phyloP scores from a whole-genome alignment of 202 grass and related monocot species.

The Dendrocalamus latiflorus region DNA sequence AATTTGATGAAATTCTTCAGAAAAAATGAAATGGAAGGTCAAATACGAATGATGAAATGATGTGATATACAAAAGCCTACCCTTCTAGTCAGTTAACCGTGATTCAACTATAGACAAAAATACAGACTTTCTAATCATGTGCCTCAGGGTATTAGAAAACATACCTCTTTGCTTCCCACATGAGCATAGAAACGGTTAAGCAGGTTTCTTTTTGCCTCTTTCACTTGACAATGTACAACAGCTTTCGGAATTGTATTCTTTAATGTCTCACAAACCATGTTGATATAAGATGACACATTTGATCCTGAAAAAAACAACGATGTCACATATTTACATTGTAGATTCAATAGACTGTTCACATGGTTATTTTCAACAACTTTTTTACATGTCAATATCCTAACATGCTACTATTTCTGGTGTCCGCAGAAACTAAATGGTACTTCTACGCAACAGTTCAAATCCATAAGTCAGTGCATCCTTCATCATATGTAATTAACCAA shows the following conservation, averaged over 20 bases:
- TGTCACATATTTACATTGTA: background rate
- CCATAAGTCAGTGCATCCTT: background rate
- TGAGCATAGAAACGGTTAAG: no score
- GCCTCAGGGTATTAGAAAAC: background rate
- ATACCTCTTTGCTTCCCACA: slow-evolving; percentile 92
- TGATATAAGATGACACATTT: no score
- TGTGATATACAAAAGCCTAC: no score
- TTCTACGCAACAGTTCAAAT: background rate
- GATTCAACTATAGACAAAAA: no score
- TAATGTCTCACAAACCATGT: no score
- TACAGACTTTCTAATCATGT: no score
- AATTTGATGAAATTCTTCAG: background rate
- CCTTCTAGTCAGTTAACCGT: no score
- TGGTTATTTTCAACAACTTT: background rate
- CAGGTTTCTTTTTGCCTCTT: no score
- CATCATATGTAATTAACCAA: background rate
- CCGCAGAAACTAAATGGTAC: background rate
- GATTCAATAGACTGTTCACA: background rate
- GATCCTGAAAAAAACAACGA: slow-evolving; percentile 46
- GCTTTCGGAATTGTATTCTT: no score
- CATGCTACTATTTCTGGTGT: background rate
- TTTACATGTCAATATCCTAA: background rate
- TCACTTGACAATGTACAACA: no score
- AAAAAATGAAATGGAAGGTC: background rate
- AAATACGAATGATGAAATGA: background rate